These are phyloP conservation scores for Jatropha curcas DNA, from an alignment of 345 rosid genomes.

Conservation along the genomic window DNA sequence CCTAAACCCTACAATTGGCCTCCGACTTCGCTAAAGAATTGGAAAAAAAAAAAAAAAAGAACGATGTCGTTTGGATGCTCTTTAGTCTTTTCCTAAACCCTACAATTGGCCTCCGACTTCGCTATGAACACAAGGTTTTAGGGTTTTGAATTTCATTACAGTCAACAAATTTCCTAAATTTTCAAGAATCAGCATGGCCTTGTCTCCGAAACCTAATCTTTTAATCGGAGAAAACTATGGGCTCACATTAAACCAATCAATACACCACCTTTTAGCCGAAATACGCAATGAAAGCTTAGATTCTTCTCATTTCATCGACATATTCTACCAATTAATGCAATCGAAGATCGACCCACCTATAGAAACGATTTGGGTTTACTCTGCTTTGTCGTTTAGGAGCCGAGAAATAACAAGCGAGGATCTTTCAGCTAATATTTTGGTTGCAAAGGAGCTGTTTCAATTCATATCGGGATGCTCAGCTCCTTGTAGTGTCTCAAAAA, in stretches of 20 bases:
- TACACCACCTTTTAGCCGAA: slow-evolving; percentile 37
- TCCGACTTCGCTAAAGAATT: no score
- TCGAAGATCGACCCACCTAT: slow-evolving; percentile 48
- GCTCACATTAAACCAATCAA: slow-evolving; percentile 29
- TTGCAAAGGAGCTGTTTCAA: slow-evolving; percentile 40
- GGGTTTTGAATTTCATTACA: neutral
- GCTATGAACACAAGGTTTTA: neutral
- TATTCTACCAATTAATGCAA: slow-evolving; percentile 46
- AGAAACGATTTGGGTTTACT: slow-evolving; percentile 57
- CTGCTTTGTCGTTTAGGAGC: slow-evolving; percentile 38
- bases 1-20: slow-evolving; percentile 7
- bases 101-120: neutral
- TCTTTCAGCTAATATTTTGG: slow-evolving; percentile 28
- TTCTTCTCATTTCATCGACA: slow-evolving; percentile 29
- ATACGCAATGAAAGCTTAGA: slow-evolving; percentile 31
- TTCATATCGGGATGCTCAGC: slow-evolving; percentile 45
- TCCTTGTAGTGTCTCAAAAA: slow-evolving; percentile 32
- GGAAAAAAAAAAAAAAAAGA: no score
- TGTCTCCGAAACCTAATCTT: neutral
- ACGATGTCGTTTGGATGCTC: neutral
- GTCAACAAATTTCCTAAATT: neutral
- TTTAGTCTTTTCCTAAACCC: slow-evolving; percentile 20
- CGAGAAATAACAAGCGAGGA: slow-evolving; percentile 25
- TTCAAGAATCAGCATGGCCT: neutral
- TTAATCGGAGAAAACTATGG: slow-evolving; percentile 36